phyloP scores from a whole-genome alignment of 257 asterid species.

The Nyctanthes arbortristis region DNA sequence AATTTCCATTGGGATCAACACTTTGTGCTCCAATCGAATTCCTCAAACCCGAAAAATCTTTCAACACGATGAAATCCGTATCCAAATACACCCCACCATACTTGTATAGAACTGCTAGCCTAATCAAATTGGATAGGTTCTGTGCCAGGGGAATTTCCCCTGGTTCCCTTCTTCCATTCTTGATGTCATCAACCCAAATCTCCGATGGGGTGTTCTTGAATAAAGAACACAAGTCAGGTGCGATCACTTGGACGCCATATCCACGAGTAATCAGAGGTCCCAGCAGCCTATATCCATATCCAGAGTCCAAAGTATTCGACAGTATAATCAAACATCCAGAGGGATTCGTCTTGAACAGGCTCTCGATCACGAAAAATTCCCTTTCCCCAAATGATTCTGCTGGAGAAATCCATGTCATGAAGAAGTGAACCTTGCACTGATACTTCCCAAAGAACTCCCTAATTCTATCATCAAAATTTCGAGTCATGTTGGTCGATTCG shows the following conservation, averaged over 20 bases:
- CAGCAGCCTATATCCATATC: constrained; percentile 31
- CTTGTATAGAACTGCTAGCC: constrained; percentile 59
- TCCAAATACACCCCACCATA: constrained; percentile 75
- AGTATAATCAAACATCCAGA: constrained; percentile 50
- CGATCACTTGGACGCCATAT: constrained; percentile 34
- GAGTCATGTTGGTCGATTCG: neutral
- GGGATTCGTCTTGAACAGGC: constrained; percentile 56
- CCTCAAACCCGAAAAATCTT: constrained; percentile 48
- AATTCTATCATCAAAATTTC: constrained; percentile 32
- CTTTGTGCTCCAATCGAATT: constrained; percentile 73
- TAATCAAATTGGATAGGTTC: constrained; percentile 61
- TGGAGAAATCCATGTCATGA: constrained; percentile 61
- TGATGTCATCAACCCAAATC: constrained; percentile 52
- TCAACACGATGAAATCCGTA: constrained; percentile 60
- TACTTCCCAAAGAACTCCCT: constrained; percentile 20
- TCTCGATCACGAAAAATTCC: constrained; percentile 50
- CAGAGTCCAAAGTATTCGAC: constrained; percentile 58
- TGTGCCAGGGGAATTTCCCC: constrained; percentile 65
- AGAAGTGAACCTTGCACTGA: constrained; percentile 39
- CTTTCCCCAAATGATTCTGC: constrained; percentile 33
- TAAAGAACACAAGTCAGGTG: constrained; percentile 42
- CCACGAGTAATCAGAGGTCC: constrained; percentile 49
- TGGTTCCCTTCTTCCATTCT: constrained; percentile 44
- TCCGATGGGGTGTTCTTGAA: constrained; percentile 53
- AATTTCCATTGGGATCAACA: constrained; percentile 40